A percentile compares a stretch with the other conserved stretches of the same genome.
phyloP scores from a whole-genome alignment of 2,329 filamentous ascomycete species.

The Penicillium occitanis region DNA sequence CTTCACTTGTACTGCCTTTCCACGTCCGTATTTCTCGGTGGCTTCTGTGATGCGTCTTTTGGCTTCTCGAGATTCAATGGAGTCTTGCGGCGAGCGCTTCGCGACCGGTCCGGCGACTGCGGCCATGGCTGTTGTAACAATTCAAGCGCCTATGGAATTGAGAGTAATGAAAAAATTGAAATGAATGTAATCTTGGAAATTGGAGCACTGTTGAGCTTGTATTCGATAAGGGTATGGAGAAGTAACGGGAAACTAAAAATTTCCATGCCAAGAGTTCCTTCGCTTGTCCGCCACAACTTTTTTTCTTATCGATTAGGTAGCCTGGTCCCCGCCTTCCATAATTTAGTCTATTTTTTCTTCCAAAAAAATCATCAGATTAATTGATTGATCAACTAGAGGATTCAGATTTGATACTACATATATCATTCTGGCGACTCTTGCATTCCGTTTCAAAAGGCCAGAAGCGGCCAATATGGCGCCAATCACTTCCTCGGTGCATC shows the following conservation, averaged over 20 bases:
- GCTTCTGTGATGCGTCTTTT: conserved; percentile 52
- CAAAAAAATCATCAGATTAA: no score
- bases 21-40: conserved; percentile 79
- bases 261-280: conserved; percentile 40
- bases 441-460: conserved; percentile 80
- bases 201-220: background rate
- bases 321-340: conserved; percentile 22
- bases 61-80: conserved; percentile 38
- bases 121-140: conserved; percentile 28
- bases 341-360: conserved; percentile 21
- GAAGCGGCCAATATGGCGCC: conserved; percentile 69
- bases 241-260: conserved; percentile 28
- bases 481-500: conserved; percentile 54
- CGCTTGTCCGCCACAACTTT: conserved; percentile 37
- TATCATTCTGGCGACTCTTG: conserved; percentile 56
- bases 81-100: conserved; percentile 27
- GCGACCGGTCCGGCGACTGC: conserved; percentile 32
- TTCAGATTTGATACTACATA: background rate
- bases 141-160: background rate
- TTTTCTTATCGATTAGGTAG: conserved; percentile 23
- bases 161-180: background rate
- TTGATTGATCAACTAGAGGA: no score
- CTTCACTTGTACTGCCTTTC: conserved; percentile 69
- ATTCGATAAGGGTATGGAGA: background rate
- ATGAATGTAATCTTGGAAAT: no score